A percentile compares a stretch with the other conserved stretches of the same genome.
Conservation (phyloP, 2,329 filamentous ascomycete species). For the Remersonia thermophila region DNA sequence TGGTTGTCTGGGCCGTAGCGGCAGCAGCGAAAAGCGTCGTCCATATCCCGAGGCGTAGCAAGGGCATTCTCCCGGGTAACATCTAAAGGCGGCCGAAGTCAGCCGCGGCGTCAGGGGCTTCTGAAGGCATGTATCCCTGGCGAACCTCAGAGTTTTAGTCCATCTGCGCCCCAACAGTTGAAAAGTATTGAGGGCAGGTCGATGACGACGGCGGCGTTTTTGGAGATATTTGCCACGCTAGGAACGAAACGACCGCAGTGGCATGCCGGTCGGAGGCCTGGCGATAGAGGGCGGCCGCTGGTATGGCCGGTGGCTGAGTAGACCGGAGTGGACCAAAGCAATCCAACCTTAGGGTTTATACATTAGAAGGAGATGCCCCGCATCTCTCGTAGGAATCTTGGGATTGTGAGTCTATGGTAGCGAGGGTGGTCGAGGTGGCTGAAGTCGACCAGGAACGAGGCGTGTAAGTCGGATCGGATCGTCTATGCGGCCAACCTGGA, state of each 20-base stretch:
- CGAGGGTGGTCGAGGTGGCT: conserved; percentile 11
- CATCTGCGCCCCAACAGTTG: conserved; percentile 7
- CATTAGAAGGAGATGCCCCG: conserved; percentile 19
- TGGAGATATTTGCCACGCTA: not conserved
- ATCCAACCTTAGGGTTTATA: conserved; percentile 12
- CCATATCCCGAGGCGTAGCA: conserved; percentile 20
- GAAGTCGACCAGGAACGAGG: conserved; percentile 2
- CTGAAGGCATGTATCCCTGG: no score
- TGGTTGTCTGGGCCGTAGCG: conserved; percentile 19
- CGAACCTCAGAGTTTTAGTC: conserved; percentile 10
- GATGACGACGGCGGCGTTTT: not conserved
- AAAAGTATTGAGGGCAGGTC: not conserved
- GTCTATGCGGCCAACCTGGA: not conserved
- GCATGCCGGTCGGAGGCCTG: conserved; percentile 6
- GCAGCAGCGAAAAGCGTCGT: conserved; percentile 17
- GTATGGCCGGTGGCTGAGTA: conserved; percentile 5
- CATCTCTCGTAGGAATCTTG: conserved; percentile 15
- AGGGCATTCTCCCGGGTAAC: conserved; percentile 31
- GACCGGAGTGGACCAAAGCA: conserved; percentile 1
- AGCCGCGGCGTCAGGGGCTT: not conserved
- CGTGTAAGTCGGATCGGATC: conserved; percentile 10
- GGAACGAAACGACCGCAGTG: not conserved
- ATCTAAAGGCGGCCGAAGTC: conserved; percentile 23
- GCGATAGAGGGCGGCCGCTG: conserved; percentile 1
- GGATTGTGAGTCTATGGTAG: conserved; percentile 6